Percentiles rank a stretch among this genome's conserved stretches.
Evolutionary conservation across 129 eudicot genomes (phyloP).

Genomic region (Pseudognaphalium luteoalbum): DNA sequence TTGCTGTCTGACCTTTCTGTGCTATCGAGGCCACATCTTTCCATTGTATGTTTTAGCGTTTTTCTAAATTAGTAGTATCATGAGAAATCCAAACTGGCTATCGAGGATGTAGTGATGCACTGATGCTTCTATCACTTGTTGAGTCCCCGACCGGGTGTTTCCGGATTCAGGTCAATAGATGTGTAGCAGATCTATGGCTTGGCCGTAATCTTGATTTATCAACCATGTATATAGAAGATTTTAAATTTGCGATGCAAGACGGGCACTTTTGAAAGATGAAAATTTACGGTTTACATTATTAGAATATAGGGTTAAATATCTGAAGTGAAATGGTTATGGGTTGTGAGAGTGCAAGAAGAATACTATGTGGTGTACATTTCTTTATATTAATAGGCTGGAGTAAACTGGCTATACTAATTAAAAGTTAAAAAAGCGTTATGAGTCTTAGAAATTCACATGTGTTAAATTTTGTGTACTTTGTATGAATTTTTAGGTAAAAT

Average conservation of each 20-base stretch:
- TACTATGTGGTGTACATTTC: neutral
- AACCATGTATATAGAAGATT: neutral
- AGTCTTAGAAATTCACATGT: neutral
- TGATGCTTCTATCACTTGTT: slow-evolving; percentile 11
- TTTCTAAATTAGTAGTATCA: neutral
- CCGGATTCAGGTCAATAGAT: neutral
- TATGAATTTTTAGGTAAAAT: slow-evolving; percentile 2
- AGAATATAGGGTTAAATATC: neutral
- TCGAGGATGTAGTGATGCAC: slow-evolving; percentile 13
- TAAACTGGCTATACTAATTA: slow-evolving; percentile 9
- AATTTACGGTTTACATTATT: neutral
- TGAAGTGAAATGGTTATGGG: neutral
- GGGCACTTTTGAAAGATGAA: neutral
- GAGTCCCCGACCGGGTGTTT: neutral
- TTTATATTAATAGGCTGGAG: slow-evolving; percentile 1
- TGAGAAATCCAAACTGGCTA: slow-evolving; percentile 13
- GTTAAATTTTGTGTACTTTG: neutral
- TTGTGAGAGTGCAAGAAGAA: slow-evolving; percentile 18
- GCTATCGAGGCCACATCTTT: slow-evolving; percentile 10
- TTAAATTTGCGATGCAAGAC: neutral
- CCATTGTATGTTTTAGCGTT: neutral
- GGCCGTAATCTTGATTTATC: neutral
- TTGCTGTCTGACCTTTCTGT: slow-evolving; percentile 6
- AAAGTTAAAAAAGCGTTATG: slow-evolving; percentile 1
- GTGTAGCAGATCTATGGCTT: neutral